phyloP scores from a whole-genome alignment of 164 flowering plant genomes.

The Kalanchoe fedtschenkoi region DNA sequence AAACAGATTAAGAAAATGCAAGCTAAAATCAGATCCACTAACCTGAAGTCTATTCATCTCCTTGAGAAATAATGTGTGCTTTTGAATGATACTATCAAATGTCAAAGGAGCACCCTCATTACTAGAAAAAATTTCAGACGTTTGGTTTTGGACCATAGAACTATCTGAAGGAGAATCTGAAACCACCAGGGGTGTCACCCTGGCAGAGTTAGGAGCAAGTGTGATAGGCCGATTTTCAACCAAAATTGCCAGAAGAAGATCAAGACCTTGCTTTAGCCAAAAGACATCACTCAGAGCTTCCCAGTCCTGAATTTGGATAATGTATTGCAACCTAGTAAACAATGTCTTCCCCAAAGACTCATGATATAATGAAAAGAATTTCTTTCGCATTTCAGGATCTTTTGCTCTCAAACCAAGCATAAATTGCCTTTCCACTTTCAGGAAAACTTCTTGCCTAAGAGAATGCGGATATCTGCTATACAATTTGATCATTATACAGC shows the following conservation, averaged over 20 bases:
- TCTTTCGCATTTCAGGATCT: conserved; percentile 77
- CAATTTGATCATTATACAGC: conserved; percentile 15
- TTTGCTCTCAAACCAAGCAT: conserved; percentile 95
- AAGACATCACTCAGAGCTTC: conserved; percentile 94
- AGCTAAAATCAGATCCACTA: conserved; percentile 4
- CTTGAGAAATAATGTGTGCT: conserved; percentile 71
- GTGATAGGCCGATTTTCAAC: conserved; percentile 81
- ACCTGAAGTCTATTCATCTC: conserved; percentile 92
- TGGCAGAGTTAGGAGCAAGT: conserved; percentile 91
- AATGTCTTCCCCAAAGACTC: conserved; percentile 75
- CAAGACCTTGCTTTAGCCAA: conserved; percentile 99
- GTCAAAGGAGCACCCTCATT: conserved; percentile 62
- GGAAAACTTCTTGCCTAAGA: conserved; percentile 78
- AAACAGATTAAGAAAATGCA: neutral
- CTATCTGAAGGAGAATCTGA: conserved; percentile 39
- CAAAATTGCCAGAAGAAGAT: conserved; percentile 85
- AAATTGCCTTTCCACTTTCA: conserved; percentile 84
- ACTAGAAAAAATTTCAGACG: conserved; percentile 42
- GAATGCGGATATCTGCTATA: conserved; percentile 48
- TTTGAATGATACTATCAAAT: conserved; percentile 56
- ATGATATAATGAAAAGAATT: conserved; percentile 76
- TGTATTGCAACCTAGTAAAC: conserved; percentile 79
- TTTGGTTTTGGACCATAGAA: conserved; percentile 44
- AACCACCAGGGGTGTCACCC: conserved; percentile 53
- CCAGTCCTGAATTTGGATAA: conserved; percentile 96